phyloP scores from a whole-genome alignment of 1,284 basidiomycete genomes.

The Inonotus obliquus region DNA sequence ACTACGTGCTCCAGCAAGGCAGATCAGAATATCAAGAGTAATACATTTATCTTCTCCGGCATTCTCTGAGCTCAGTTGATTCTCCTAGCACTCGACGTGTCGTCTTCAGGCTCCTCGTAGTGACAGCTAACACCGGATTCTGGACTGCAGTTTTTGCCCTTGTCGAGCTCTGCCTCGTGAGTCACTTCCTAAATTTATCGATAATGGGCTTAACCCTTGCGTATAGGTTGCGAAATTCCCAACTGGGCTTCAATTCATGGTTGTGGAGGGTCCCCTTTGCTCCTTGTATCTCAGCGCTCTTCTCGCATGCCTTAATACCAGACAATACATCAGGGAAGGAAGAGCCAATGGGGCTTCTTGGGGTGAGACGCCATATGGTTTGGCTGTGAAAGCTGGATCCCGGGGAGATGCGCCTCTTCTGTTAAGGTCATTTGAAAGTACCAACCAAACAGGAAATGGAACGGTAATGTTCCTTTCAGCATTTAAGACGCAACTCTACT shows the following conservation, averaged over 20 bases:
- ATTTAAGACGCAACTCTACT: background rate
- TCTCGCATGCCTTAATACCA: background rate
- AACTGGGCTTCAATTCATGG: background rate
- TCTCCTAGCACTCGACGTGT: background rate
- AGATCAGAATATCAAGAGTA: background rate
- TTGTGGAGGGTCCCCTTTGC: background rate
- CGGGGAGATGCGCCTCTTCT: background rate
- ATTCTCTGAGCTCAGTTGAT: background rate
- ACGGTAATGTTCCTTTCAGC: background rate
- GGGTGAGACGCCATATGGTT: background rate
- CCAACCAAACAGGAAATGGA: background rate
- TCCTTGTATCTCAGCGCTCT: background rate
- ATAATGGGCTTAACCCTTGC: background rate
- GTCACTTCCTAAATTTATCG: background rate
- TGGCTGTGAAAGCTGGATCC: background rate
- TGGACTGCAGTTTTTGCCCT: background rate
- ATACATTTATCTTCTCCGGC: background rate
- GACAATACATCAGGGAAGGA: background rate
- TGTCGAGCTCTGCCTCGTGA: background rate
- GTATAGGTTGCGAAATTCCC: background rate
- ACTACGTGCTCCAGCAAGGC: background rate
- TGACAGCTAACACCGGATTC: background rate
- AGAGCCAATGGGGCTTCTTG: background rate
- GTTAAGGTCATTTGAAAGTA: background rate
- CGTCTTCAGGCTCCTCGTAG: background rate